phyloP scores from a whole-genome alignment of 1,284 basidiomycete species.

The Moesziomyces sp. region DNA sequence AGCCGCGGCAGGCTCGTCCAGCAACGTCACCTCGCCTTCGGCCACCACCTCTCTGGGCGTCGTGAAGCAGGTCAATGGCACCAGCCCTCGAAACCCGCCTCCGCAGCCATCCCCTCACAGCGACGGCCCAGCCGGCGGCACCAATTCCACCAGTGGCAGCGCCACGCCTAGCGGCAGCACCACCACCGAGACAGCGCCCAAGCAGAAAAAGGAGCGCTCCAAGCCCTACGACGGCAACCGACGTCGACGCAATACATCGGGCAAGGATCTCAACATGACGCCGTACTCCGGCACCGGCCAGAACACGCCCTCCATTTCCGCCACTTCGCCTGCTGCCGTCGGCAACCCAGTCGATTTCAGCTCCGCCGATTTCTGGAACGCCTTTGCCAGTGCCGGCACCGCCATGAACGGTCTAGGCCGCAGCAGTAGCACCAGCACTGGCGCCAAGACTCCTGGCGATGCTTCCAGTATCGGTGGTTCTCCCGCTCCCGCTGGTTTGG shows the following conservation, averaged over 20 bases:
- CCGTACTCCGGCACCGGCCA: slow-evolving; percentile 42
- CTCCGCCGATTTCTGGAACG: slow-evolving; percentile 50
- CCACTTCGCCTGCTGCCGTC: slow-evolving; percentile 20
- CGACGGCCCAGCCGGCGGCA: slow-evolving; percentile 10
- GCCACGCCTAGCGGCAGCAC: slow-evolving; percentile 38
- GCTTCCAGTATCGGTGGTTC: slow-evolving; percentile 37
- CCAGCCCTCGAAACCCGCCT: slow-evolving; percentile 23
- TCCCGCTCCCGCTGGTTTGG: slow-evolving; percentile 19
- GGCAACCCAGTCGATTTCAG: slow-evolving; percentile 39
- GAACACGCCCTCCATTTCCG: slow-evolving; percentile 35
- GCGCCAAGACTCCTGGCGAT: slow-evolving; percentile 42
- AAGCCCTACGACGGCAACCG: slow-evolving; percentile 60
- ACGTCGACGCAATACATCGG: slow-evolving; percentile 46
- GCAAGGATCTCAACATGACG: slow-evolving; percentile 52
- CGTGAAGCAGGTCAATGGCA: slow-evolving; percentile 39
- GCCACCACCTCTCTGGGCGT: slow-evolving; percentile 27
- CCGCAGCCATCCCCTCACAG: slow-evolving; percentile 13
- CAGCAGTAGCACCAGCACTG: slow-evolving; percentile 50
- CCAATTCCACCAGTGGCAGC: slow-evolving; percentile 30
- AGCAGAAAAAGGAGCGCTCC: slow-evolving; percentile 45
- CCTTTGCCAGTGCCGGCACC: slow-evolving; percentile 37
- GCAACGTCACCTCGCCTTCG: slow-evolving; percentile 24
- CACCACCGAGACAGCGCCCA: slow-evolving; percentile 12
- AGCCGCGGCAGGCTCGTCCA: slow-evolving; percentile 19
- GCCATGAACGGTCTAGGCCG: slow-evolving; percentile 35